A percentile compares a stretch with the other conserved stretches of the same genome.
These are phyloP conservation scores for Trametes polyzona DNA, from an alignment of 1,284 basidiomycete species.

Conservation along the genomic window DNA sequence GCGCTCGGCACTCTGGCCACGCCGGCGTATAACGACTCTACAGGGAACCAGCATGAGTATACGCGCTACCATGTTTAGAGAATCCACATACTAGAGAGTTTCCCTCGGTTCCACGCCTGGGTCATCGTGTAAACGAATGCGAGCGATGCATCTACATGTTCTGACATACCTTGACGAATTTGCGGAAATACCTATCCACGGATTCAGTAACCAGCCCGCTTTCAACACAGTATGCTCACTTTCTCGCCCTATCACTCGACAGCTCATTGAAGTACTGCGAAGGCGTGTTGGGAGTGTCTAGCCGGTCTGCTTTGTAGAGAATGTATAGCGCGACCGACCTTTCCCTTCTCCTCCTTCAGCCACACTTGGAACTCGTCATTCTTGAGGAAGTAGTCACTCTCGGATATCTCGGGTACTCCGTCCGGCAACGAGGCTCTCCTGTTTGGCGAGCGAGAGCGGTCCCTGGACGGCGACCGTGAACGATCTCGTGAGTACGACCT, in stretches of 20 bases:
- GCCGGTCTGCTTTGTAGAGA: neutral
- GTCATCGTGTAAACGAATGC: neutral
- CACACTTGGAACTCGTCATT: slow-evolving; percentile 77
- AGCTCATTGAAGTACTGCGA: slow-evolving; percentile 76
- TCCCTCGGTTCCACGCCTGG: slow-evolving; percentile 78
- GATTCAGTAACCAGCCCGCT: slow-evolving; percentile 34
- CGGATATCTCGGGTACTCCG: slow-evolving; percentile 59
- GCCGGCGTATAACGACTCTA: slow-evolving; percentile 65
- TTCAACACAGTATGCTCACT: slow-evolving; percentile 46
- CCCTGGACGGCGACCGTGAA: slow-evolving; percentile 29
- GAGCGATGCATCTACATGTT: neutral
- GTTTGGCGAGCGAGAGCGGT: slow-evolving; percentile 50
- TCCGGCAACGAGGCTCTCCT: slow-evolving; percentile 49
- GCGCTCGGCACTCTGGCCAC: slow-evolving; percentile 52
- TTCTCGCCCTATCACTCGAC: slow-evolving; percentile 72
- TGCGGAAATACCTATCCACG: slow-evolving; percentile 73
- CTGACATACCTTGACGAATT: slow-evolving; percentile 71
- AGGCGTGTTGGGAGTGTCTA: neutral
- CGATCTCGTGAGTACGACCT: slow-evolving; percentile 30
- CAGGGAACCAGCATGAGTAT: neutral
- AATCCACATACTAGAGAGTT: slow-evolving; percentile 55
- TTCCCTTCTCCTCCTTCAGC: slow-evolving; percentile 78
- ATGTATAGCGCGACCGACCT: slow-evolving; percentile 48
- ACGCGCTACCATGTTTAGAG: neutral
- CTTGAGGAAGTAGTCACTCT: slow-evolving; percentile 79